Evolutionary conservation across 129 eudicot species (phyloP).

Genomic region (Logfia minima): DNA sequence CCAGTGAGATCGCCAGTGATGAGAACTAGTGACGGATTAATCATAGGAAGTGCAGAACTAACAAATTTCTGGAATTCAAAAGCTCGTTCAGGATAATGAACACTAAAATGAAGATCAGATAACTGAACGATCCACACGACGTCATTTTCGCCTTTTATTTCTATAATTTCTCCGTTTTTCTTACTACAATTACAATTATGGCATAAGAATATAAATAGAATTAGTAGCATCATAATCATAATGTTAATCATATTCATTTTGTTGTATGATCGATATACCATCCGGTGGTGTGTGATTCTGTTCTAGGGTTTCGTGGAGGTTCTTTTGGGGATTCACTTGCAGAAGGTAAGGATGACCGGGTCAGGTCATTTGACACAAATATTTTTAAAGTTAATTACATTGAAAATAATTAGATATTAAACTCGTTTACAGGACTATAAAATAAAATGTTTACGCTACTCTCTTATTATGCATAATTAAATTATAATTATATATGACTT

Average conservation of each 20-base stretch:
- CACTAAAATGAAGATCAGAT: conserved; percentile 96
- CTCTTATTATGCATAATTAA: too few species aligned
- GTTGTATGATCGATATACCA: neutral
- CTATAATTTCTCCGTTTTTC: conserved; percentile 35
- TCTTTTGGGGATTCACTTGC: neutral
- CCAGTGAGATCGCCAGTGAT: conserved; percentile 98
- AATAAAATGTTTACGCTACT: too few species aligned
- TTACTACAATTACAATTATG: neutral
- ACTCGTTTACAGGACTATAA: too few species aligned
- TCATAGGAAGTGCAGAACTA: conserved; percentile 56
- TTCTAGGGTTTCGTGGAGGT: conserved; percentile 17
- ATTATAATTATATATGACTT: too few species aligned
- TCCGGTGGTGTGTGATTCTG: conserved; percentile 14
- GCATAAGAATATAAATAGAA: neutral
- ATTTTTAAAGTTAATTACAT: too few species aligned
- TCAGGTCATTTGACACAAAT: conserved; percentile 2
- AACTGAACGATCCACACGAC: conserved; percentile 93
- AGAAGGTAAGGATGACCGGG: neutral
- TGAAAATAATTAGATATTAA: too few species aligned
- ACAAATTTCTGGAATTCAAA: conserved; percentile 55
- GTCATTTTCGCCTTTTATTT: conserved; percentile 45
- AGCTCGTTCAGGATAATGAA: conserved; percentile 88
- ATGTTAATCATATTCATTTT: neutral
- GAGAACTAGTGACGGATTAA: conserved; percentile 80
- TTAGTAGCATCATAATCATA: neutral